These are phyloP conservation scores for Pythium vanterpoolii DNA, from an alignment of 352 stramenopile genomes.

Conservation along the genomic window DNA sequence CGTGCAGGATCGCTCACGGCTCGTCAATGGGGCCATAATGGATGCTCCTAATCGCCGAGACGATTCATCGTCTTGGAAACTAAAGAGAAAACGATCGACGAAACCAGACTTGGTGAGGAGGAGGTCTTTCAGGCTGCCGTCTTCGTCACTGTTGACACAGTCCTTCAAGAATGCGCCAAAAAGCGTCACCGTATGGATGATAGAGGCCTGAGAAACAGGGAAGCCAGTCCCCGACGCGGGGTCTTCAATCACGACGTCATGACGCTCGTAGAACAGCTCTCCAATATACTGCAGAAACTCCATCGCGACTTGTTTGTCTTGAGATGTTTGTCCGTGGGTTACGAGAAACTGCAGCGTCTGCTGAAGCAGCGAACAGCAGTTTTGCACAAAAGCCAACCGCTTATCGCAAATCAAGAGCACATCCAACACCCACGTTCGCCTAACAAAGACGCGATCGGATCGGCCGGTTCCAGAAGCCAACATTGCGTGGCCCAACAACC, in stretches of 20 bases:
- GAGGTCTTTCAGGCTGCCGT: conserved; percentile 10
- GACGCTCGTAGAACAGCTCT: conserved; percentile 26
- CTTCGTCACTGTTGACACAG: conserved; percentile 1
- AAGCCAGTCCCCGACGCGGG: conserved; percentile 8
- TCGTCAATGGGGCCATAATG: conserved; percentile 7
- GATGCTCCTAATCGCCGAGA: background rate
- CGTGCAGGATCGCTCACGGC: conserved; percentile 26
- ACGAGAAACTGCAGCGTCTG: conserved; percentile 13
- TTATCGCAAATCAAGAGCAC: conserved; percentile 41
- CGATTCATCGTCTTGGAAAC: conserved; percentile 22
- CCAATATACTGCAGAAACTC: conserved; percentile 14
- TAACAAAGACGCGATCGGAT: background rate
- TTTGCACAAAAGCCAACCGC: conserved; percentile 22
- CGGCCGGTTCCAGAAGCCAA: background rate
- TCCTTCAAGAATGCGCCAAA: conserved; percentile 21
- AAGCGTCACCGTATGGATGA: conserved; percentile 20
- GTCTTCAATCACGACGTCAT: conserved; percentile 25
- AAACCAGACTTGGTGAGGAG: conserved; percentile 35
- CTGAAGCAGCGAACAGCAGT: conserved; percentile 31
- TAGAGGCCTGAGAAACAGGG: conserved; percentile 10
- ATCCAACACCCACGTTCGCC: conserved; percentile 63
- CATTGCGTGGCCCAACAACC: conserved; percentile 10
- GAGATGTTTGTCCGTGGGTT: conserved; percentile 15
- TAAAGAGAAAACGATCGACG: conserved; percentile 49
- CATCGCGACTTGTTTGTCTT: background rate